These are phyloP conservation scores for Carex cristatella DNA, from an alignment of 176 grass and related monocot species.

Conservation along the genomic window DNA sequence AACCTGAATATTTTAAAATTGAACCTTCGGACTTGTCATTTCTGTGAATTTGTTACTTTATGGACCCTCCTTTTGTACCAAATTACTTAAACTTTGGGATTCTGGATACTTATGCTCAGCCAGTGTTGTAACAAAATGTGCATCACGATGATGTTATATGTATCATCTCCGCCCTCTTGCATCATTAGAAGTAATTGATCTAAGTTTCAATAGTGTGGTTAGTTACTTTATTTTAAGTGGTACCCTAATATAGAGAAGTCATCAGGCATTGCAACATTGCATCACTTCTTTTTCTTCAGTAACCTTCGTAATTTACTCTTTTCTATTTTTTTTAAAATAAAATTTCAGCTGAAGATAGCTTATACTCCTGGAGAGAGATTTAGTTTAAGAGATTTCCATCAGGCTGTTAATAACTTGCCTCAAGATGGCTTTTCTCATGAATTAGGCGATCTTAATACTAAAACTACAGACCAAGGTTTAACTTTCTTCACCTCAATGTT, in stretches of 20 bases:
- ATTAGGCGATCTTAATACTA: conserved; percentile 17
- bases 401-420: conserved; percentile 71
- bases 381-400: conserved; percentile 75
- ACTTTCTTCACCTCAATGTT: conserved; percentile 10
- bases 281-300: background rate
- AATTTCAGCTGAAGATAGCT: conserved; percentile 67
- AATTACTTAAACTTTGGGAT: background rate
- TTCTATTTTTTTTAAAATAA: background rate
- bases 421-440: conserved; percentile 45
- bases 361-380: conserved; percentile 70
- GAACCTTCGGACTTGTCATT: background rate
- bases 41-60: background rate
- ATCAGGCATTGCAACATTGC: background rate
- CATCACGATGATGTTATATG: background rate
- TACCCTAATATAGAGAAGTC: background rate
- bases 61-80: background rate
- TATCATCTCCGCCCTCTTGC: background rate
- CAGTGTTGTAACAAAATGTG: background rate
- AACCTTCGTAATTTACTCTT: background rate
- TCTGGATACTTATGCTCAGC: background rate
- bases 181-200: background rate
- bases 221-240: no score
- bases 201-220: background rate
- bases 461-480: conserved; percentile 38
- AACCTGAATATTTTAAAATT: background rate